phyloP scores from a whole-genome alignment of 768 basidiomycete species.

The Trametes punicea region DNA sequence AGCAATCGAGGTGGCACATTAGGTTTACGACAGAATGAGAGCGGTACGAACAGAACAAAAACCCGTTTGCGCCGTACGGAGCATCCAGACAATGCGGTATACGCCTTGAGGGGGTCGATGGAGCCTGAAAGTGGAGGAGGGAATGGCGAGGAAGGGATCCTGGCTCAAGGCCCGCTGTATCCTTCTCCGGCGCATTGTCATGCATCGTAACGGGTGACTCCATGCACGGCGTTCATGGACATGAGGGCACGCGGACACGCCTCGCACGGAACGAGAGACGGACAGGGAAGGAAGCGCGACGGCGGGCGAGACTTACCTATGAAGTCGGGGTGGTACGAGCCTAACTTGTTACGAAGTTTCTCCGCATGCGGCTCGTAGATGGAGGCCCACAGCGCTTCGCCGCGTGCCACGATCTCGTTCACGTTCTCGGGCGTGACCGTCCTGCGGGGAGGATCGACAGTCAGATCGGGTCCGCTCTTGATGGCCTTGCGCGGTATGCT shows the following conservation, averaged over 20 bases:
- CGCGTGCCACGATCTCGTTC: constrained; percentile 65
- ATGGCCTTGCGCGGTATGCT: too few relatives aligned
- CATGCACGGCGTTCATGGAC: neutral
- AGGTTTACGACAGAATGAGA: constrained; percentile 1
- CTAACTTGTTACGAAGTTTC: constrained; percentile 86
- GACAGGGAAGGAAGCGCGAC: neutral
- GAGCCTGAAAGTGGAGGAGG: neutral
- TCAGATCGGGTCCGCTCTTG: constrained; percentile 1
- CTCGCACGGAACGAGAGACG: neutral
- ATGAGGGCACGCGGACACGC: neutral
- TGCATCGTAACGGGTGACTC: neutral
- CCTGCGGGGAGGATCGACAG: constrained; percentile 36
- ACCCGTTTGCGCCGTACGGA: neutral
- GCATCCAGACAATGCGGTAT: constrained; percentile 2
- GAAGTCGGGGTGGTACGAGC: constrained; percentile 89
- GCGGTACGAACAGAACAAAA: neutral
- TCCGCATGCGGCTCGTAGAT: constrained; percentile 88
- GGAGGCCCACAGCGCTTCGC: constrained; percentile 73
- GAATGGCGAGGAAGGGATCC: neutral
- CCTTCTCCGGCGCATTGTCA: neutral
- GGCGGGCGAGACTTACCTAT: constrained; percentile 62
- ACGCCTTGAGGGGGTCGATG: neutral
- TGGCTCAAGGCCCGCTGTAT: constrained; percentile 8
- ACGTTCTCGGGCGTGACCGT: constrained; percentile 59
- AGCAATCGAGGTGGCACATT: constrained; percentile 4